Base-by-base conservation (phyloP, 768 basidiomycete genomes). In the Rhodocollybia butyracea region DNA sequence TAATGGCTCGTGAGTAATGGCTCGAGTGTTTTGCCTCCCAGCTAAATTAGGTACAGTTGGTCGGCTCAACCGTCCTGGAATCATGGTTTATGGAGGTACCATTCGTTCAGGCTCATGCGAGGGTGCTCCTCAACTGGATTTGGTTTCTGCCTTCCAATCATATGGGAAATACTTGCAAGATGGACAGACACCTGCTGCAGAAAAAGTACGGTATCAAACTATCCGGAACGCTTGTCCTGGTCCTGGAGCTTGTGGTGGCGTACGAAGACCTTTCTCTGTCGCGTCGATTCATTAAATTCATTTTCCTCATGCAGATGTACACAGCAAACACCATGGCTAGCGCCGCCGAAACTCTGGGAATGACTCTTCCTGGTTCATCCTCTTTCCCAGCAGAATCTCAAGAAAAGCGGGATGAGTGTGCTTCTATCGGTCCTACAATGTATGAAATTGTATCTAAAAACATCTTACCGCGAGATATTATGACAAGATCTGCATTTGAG, bases 241-340 rank as follows among this genome's bases (percentile, higher is more conserved):
- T 42, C 85, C 95, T 21, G 97, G 97, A 51, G 94, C 96, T 47
- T 99, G 97, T 71, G 97, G 97, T 68, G 96, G 95, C 60, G 94
- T 95, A 68, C 70, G 91, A 47, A 32, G 21, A 2, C 12, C 11
- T 38, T 32, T 30, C 30, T 42, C 51, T 34, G 46, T 39, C 45
- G n/a, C 42, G 29, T 17, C 19, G n/a, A 22, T 31, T 27, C 47
- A 24, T 30, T n/a, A 19, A 8, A 26, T 22, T 31, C 4, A 30
- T 54, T 26, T 54, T 21, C 53, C 19, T 46, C 30, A 30, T 48
- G 7, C 67, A 94, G 93, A 95, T 96, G 94, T 96, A 96, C 70
- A 97, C 94, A 5, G 92, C 93, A 31, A 99, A 98, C 71, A 98
- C 97, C 2, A 98, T 99, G 92, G 93, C 96, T 4, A 94, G 91